Evolutionary conservation across 2,329 filamentous ascomycete genomes (phyloP).

Genomic region (Thielaviopsis euricoi): DNA sequence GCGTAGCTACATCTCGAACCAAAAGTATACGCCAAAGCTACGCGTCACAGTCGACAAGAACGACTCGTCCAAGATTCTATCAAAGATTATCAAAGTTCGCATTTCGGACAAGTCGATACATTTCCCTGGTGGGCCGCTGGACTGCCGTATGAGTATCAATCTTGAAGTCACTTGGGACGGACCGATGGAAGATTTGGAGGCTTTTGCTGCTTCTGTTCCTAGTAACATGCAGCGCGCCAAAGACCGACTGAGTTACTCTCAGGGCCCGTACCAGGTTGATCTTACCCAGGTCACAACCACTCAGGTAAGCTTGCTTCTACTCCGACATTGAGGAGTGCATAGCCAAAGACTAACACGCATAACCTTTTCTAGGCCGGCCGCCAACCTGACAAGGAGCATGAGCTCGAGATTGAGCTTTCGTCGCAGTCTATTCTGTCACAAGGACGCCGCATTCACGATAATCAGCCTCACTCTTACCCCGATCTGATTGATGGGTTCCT

Average conservation of each 20-base stretch:
- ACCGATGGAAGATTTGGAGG: constrained; percentile 38
- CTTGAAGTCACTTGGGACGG: constrained; percentile 82
- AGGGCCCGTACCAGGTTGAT: constrained; percentile 78
- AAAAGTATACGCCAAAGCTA: constrained; percentile 37
- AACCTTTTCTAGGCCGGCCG: constrained; percentile 20
- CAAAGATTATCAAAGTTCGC: constrained; percentile 83
- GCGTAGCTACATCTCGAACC: neutral
- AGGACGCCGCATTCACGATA: constrained; percentile 36
- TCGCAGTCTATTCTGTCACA: constrained; percentile 48
- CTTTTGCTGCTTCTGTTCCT: constrained; percentile 20
- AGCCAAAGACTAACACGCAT: neutral
- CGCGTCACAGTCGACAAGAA: constrained; percentile 65
- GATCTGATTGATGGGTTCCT: constrained; percentile 57
- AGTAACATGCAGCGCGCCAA: constrained; percentile 44
- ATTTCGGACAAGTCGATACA: constrained; percentile 77
- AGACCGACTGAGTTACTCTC: constrained; percentile 80
- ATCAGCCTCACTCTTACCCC: constrained; percentile 39
- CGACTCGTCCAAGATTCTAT: constrained; percentile 39
- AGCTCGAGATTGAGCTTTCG: constrained; percentile 66
- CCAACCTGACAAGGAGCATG: constrained; percentile 49
- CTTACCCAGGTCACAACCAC: constrained; percentile 68
- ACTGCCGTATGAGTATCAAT: constrained; percentile 88
- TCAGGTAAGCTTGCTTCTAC: constrained; percentile 20
- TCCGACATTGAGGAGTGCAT: neutral
- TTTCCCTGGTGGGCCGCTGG: constrained; percentile 60